Base-by-base conservation (phyloP, 2,329 filamentous ascomycete genomes). In the Aulographum hederae region DNA sequence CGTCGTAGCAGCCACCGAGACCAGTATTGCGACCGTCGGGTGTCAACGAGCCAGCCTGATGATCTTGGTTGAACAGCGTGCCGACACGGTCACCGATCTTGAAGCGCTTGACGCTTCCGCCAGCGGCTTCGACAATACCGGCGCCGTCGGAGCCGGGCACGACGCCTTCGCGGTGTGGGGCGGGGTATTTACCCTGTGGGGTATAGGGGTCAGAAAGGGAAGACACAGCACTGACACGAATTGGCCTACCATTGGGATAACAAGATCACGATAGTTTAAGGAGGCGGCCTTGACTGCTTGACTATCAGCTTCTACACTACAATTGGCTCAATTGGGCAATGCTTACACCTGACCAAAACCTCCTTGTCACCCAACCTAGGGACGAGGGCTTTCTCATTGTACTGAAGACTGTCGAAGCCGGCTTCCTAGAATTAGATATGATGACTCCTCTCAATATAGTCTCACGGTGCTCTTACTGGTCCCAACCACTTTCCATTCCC, bases 1-100 rank as follows among this genome's bases (percentile, higher is more conserved):
- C 80, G 43, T 84, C 69, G 1, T 77, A 34, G 8, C 60, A 60
- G 30, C 76, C 78, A 33, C 79, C 79, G 2, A 84, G 64, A 3
- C 75, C 75, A 1, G 69, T 70, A 1, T 37, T 33, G 3, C 60
- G 38, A 18, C 48, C 45, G 12, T 46, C 29, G 13, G 38, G 40
- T 18, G 55, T 53, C 13, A 69, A 47, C 2, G 54, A 53, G 27
- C 63, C 66, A 17, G 54, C 63, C 32, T 34, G 4, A 4, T 10
- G 11, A 14, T 21, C 27, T 13, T 6, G 26, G 6, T 6, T 15
- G 6, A 67, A 53, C 41, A 71, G 68, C 0, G 71, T 75, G 17
- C 60, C 46, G 3, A 76, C 69, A 29, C 63, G 61, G 45, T 74
- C 69, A 16, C 64, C 72, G 38, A 52, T 52, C 44, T 65, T 61